A percentile compares a stretch with the other conserved stretches of the same genome.
These are phyloP conservation scores for Marasmius sp. DNA, from an alignment of 1,284 basidiomycete genomes.

Conservation along the genomic window DNA sequence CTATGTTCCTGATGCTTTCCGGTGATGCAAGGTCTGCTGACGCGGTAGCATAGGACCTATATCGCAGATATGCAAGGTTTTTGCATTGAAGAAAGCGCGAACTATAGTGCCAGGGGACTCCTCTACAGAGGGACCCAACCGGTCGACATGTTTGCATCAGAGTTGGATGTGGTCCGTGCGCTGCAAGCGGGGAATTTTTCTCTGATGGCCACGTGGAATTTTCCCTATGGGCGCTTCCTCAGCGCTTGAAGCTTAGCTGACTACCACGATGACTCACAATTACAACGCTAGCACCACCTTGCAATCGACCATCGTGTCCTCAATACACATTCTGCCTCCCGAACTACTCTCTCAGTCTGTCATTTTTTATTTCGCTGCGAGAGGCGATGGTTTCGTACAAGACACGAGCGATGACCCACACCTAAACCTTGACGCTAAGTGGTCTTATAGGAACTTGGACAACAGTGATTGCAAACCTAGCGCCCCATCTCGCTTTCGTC, in stretches of 20 bases:
- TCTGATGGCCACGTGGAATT: neutral
- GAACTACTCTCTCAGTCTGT: no score
- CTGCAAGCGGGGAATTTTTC: neutral
- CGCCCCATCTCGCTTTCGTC: neutral
- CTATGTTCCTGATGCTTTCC: constrained; percentile 27
- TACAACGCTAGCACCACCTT: no score
- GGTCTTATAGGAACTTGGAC: neutral
- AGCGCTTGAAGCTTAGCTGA: no score
- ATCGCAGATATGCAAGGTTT: no score
- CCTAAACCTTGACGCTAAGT: neutral
- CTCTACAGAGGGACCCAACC: neutral
- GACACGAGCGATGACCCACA: neutral
- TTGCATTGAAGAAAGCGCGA: neutral
- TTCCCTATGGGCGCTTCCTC: neutral
- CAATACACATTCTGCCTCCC: no score
- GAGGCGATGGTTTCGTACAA: no score
- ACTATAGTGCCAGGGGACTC: neutral
- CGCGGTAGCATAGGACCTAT: constrained; percentile 2
- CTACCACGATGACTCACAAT: no score
- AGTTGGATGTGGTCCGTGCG: neutral
- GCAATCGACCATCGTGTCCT: no score
- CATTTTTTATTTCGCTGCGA: no score
- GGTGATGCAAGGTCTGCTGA: constrained; percentile 3
- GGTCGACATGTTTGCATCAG: constrained; percentile 4
- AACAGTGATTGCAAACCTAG: neutral